A percentile compares a stretch with the other conserved stretches of the same genome.
Conservation (phyloP, 2,329 filamentous ascomycete species). For the Hypoxylon sp. region DNA sequence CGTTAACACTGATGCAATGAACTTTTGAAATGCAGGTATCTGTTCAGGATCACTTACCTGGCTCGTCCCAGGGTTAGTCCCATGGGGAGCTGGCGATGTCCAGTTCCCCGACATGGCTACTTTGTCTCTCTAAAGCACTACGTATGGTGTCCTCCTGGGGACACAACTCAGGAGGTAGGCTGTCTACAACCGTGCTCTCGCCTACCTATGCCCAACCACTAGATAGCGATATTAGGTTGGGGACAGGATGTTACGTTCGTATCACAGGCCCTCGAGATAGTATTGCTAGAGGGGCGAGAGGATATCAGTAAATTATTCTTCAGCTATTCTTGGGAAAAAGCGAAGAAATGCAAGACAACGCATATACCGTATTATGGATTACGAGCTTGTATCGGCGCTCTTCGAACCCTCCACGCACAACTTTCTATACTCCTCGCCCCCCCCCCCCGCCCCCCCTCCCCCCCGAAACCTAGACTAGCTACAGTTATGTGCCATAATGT, state of each 20-base stretch:
- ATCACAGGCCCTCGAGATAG: slow-evolving; percentile 10
- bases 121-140: slow-evolving; percentile 5
- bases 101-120: slow-evolving; percentile 36
- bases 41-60: slow-evolving; percentile 26
- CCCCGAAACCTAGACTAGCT: slow-evolving; percentile 28
- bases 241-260: slow-evolving; percentile 27
- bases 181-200: slow-evolving; percentile 9
- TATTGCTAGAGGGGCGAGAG: slow-evolving; percentile 12
- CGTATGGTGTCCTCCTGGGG: slow-evolving; percentile 8
- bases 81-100: slow-evolving; percentile 32
- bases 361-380: slow-evolving; percentile 32
- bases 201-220: slow-evolving; percentile 18
- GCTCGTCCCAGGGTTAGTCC: slow-evolving; percentile 9
- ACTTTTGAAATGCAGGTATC: not conserved
- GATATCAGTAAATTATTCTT: not conserved
- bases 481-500: slow-evolving; percentile 9
- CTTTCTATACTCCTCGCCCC: not conserved
- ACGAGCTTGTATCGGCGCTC: slow-evolving; percentile 33
- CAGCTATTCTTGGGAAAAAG: slow-evolving; percentile 8
- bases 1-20: not conserved
- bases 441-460: no score
- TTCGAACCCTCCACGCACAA: slow-evolving; percentile 16
- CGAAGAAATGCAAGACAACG: slow-evolving; percentile 16
- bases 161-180: not conserved
- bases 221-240: slow-evolving; percentile 13